Evolutionary conservation across 2,329 filamentous ascomycete species (phyloP), one percentile per base, ranked within the genome.

Genomic region (Cyphellophora attinorum): DNA sequence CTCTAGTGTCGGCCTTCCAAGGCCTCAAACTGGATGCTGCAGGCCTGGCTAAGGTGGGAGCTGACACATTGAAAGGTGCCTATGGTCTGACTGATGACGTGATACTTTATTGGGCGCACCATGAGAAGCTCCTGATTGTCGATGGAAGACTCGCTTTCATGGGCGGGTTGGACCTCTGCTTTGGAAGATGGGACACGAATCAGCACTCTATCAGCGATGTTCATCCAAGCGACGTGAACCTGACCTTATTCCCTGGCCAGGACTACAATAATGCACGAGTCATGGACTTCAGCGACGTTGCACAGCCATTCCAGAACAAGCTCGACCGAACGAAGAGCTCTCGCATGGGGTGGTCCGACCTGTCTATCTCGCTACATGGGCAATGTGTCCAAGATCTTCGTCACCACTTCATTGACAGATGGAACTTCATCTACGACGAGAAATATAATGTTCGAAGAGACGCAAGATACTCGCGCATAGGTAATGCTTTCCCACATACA

Each of bases 321-420:
- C 71, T 95, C 13, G 81, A 93, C 50, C 74, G 88, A 32, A 79
- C 77, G 8, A 75, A 77, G 51, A 83, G 70, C 57, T 85, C 83
- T 2, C 74, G 88, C 40, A 94, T 94, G 85, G 86, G 86, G 13
- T 94, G 88, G 88, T 85, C 82, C 11, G 88, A 94, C 57, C 74
- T 94, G 39, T 79, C 81, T 8, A 66, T 95, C 37, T 85, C 77
- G 47, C 57, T 94, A 38, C 70, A 70, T 11, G 86, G 86, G 0
- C 78, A 79, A 0, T 80, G 85, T 6, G 79, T 89, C 0, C 67
- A 79, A 42, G 85, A 83, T 55, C 65, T 94, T 19, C 67, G 76
- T 19, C 70, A 73, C 4, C 85, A 94, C 55, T 94, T 95, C 50
- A 70, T 77, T 2, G 81, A 93, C 52, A 68, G 86, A 48, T 95